Evolutionary conservation across 2,329 filamentous ascomycete species (phyloP).

Genomic region (Claviceps sp.): DNA sequence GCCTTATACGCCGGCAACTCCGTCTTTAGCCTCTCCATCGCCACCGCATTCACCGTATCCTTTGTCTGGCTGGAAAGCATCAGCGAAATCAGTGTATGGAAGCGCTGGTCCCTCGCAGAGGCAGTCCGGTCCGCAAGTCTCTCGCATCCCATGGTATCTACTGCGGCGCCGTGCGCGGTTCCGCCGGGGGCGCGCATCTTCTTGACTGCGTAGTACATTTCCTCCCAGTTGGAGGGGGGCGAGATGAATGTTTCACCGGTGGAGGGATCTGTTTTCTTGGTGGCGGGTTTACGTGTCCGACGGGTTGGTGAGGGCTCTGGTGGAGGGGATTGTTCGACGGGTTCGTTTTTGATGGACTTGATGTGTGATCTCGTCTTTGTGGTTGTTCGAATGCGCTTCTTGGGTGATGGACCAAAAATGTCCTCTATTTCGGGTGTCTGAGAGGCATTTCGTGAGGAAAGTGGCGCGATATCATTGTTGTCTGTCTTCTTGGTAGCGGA

Average conservation of each 20-base stretch:
- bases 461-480: conserved; percentile 14
- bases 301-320: conserved; percentile 13
- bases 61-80: conserved; percentile 93
- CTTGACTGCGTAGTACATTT: conserved; percentile 64
- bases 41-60: conserved; percentile 76
- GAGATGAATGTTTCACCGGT: conserved; percentile 26
- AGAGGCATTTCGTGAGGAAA: conserved; percentile 8
- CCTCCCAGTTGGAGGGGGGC: conserved; percentile 73
- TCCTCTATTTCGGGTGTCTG: conserved; percentile 43
- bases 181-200: conserved; percentile 54
- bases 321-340: conserved; percentile 12
- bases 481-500: too few species aligned
- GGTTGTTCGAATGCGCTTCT: conserved; percentile 13
- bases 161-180: conserved; percentile 58
- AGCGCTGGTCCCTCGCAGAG: conserved; percentile 47
- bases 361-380: conserved; percentile 5
- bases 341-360: conserved; percentile 24
- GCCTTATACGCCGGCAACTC: conserved; percentile 45
- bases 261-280: conserved; percentile 25
- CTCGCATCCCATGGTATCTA: conserved; percentile 97
- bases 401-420: conserved; percentile 18
- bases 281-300: conserved; percentile 32
- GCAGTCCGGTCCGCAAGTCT: conserved; percentile 45
- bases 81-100: conserved; percentile 74
- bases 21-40: conserved; percentile 66